Evolutionary conservation across 345 rosid species (phyloP), one percentile per base, ranked within the genome.

Genomic region (Anacardium occidentale): DNA sequence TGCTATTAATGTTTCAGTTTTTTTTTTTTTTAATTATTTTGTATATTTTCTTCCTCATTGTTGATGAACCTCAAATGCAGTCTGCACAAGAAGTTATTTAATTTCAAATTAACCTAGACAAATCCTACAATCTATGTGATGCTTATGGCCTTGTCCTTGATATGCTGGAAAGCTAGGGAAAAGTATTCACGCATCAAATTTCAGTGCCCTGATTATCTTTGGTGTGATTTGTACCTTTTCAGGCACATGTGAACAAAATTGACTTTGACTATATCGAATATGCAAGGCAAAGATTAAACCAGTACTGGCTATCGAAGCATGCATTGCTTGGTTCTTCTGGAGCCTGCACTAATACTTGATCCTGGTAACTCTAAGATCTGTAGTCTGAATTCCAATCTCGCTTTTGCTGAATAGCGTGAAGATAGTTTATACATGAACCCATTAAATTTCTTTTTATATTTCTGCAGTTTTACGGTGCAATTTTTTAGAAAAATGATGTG

Each of bases 261-360:
- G 94, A 87, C n/a, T 90, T 90, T 62, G 87, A 90, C 82, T 90
- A 83, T 76, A 63, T 70, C 55, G 89, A 79, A 69, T 90, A 90
- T 76, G 94, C 92, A 21, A 80, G 76, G 80, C 90, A 87, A 79
- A 83, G 94, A 73, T 79, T 90, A 62, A 75, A 83, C 60, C 88
- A 72, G 71, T 90, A 87, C 37, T 85, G 92, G 94, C 59, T 61
- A 47, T 74, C 67, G 61, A 90, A 76, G 78, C 66, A 75, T 37
- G 74, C 12, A 12, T 75, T 86, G 25, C 59, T 85, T 82, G 81
- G 70, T 50, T 75, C 82, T 21, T 61, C 65, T 54, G 81, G 45
- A 69, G 51, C 63, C 5, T 11, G 22, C 26, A 54, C 10, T 32
- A 44, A 64, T 63, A 66, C 25, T 73, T 26, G 47, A 32, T 48